Evolutionary conservation across 2,329 filamentous ascomycete genomes (phyloP), one percentile per base, ranked within the genome.

Genomic region (Harringtonia lauricola): DNA sequence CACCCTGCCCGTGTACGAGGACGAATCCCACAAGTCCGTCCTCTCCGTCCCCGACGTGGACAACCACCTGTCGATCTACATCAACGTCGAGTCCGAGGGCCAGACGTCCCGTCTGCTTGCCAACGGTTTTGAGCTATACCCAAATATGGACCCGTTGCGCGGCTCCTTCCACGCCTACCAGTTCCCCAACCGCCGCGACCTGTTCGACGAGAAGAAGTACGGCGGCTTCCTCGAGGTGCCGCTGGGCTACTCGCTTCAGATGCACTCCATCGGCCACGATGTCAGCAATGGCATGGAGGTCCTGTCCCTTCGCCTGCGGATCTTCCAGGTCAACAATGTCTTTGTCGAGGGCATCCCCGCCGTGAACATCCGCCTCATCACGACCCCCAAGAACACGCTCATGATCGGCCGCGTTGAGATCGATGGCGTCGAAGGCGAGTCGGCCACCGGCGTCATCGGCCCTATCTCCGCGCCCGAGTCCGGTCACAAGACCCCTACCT

Each of bases 311-410:
- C 66, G 74, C 49, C 60, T 83, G 31, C 67, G 76, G 50, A 70
- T 84, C 48, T 68, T 79, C 47, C 71, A 79, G 56, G 71, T 83
- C 22, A 75, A 74, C 45, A 60, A 68, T 42, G 62, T 65, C 36
- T 76, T 78, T 46, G 59, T 82, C 43, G 62, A 73, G 36, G 67
- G 62, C 21, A 64, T 80, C 21, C 70, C 74, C 31, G 63, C 63
- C 24, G 66, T 86, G 45, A 70, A 73, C 37, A 64, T 85, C 37
- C 74, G 72, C 52, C 64, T 86, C 17, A 65, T 86, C 57, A 74
- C 79, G 64, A 75, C 72, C 1, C 65, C 68, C 4, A 61, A 61
- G 15, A 70, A 70, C 43, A 70, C 72, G 39, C 63, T 83, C 31
- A 59, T 75, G 57, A 75, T 84, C 50, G 67, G 63, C 36, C 61